phyloP scores from a whole-genome alignment of 345 rosid genomes.

The Eucalyptus cloeziana region DNA sequence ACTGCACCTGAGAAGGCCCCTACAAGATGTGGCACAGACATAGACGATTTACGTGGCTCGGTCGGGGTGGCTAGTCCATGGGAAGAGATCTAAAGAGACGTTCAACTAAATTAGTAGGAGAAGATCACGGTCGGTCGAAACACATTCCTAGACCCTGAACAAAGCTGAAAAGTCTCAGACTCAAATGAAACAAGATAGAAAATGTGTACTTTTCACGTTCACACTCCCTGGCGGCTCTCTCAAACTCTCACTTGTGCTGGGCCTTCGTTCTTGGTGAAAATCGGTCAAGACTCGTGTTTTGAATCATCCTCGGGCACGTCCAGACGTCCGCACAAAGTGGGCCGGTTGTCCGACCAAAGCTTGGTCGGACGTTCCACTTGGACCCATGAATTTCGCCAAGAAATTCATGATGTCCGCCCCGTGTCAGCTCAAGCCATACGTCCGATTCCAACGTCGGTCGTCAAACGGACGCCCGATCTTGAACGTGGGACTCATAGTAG shows the following conservation, averaged over 20 bases:
- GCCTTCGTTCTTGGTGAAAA: background rate
- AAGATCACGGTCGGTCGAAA: background rate
- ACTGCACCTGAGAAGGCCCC: too few species aligned
- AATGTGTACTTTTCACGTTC: background rate
- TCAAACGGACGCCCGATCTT: background rate
- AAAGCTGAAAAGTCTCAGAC: background rate
- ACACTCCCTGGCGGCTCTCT: background rate
- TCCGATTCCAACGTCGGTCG: background rate
- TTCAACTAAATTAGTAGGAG: background rate
- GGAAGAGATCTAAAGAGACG: background rate
- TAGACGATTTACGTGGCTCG: fast-evolving
- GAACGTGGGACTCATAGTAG: background rate
- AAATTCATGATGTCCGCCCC: background rate
- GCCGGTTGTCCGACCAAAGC: background rate
- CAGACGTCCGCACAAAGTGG: background rate
- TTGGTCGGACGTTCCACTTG: background rate
- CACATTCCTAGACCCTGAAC: background rate
- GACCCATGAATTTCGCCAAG: background rate
- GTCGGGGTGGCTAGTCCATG: background rate
- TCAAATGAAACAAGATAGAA: background rate
- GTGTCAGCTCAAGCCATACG: background rate
- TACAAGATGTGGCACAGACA: background rate
- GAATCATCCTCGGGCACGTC: background rate
- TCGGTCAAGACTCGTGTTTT: background rate
- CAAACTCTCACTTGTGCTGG: background rate